A percentile compares a stretch with the other conserved stretches of the same genome.
Evolutionary conservation across 2,329 filamentous ascomycete genomes (phyloP).

Genomic region (Alternaria sp.): DNA sequence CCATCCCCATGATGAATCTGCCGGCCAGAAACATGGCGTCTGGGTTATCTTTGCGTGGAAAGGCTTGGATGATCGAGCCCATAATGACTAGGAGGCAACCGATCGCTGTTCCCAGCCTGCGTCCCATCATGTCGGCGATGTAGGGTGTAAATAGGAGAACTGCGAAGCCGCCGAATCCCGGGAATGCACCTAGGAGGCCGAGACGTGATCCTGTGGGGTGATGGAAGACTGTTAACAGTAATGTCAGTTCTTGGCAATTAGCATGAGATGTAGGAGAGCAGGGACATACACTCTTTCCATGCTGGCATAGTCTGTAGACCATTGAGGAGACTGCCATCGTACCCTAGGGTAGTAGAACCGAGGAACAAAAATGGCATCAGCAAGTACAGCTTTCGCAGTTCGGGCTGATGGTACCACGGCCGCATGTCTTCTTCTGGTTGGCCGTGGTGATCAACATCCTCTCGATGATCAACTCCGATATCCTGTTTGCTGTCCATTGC

Average conservation of each 20-base stretch:
- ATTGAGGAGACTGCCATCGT: conserved; percentile 51
- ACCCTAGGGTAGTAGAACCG: conserved; percentile 43
- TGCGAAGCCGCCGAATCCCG: background rate
- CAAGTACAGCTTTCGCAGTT: background rate
- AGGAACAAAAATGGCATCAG: background rate
- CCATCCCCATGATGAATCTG: background rate
- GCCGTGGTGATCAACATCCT: background rate
- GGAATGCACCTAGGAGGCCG: conserved; percentile 20
- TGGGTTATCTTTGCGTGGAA: conserved; percentile 33
- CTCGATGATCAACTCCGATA: background rate
- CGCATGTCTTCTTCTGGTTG: background rate
- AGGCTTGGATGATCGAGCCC: conserved; percentile 58
- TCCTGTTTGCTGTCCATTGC: background rate
- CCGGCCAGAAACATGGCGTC: background rate
- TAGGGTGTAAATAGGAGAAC: background rate
- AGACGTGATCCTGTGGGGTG: conserved; percentile 23
- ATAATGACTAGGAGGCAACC: conserved; percentile 55
- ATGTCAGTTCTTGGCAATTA: background rate
- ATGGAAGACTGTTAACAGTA: conserved; percentile 8
- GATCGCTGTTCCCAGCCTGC: conserved; percentile 8
- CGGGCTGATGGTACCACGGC: background rate
- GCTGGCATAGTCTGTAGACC: conserved; percentile 48
- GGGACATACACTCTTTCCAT: conserved; percentile 14
- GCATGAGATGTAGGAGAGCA: background rate
- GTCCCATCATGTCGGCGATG: background rate